Evolutionary conservation across 2,329 filamentous ascomycete genomes (phyloP), one percentile per base, ranked within the genome.

Genomic region (Calonectria leucothoes): DNA sequence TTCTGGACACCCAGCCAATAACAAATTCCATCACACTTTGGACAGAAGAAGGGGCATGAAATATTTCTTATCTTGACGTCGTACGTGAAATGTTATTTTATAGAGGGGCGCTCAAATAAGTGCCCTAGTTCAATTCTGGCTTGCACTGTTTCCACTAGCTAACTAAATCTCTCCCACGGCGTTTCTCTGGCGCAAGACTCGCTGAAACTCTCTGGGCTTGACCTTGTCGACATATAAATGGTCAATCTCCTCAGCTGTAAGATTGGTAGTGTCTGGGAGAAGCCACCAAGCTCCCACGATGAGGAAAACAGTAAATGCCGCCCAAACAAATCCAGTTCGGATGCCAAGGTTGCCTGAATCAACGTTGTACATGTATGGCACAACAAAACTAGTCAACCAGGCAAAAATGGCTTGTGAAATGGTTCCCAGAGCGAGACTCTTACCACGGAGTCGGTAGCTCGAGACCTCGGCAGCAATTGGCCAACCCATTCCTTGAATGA

Each of bases 161-260:
- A 15, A 4, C 23, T 27, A 33, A 23, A 35, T 29, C 42, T 39
- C 27, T n/a, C 64, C 69, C 3, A 11, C 31, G 6, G 11, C 23
- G 15, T 23, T 55, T 63, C 55, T 25, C 55, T 67, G 52, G 4
- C 37, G 52, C 64, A 61, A 64, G 27, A 35, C 55, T 51, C 48
- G 45, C 64, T 71, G 69, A 45, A 71, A 67, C 15, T 67, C 64
- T 12, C 69, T 57, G 33, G 69, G 69, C 27, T 71, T 71, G 17
- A 67, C 52, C n/a, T 49, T 45, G 15, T 67, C 64, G 2, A 20
- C 23, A 31, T 71, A 71, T 42, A 71, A 27, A 33, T 67, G 64
- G 52, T 71, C 69, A 48, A 71, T 71, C 33, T 71, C 69, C 52
- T 71, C 69, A 6, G 64, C 69, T n/a, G 69, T 71, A 8, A 71